A percentile compares a stretch with the other conserved stretches of the same genome.
These are phyloP conservation scores for Psidium guajava DNA, from an alignment of 345 rosid species.

Conservation along the genomic window DNA sequence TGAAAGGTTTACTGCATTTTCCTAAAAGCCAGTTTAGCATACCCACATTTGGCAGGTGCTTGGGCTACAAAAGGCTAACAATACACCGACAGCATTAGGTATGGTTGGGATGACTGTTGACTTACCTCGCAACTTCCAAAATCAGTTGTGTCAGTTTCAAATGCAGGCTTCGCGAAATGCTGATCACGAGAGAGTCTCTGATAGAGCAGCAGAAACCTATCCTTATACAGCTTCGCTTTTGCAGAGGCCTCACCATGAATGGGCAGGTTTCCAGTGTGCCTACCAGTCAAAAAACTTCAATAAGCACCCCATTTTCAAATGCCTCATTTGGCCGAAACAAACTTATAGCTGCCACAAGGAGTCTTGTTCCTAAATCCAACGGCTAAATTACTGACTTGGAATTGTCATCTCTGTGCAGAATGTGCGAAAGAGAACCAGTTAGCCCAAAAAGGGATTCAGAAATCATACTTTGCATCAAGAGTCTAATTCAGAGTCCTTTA, in stretches of 20 bases:
- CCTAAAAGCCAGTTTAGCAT: background rate
- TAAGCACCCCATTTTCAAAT: background rate
- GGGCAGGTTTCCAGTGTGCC: slow-evolving; percentile 47
- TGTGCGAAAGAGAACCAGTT: background rate
- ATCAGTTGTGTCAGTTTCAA: slow-evolving; percentile 45
- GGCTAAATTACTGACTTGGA: background rate
- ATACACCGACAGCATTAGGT: background rate
- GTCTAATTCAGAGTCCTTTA: background rate
- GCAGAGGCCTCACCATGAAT: slow-evolving; percentile 78
- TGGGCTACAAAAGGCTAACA: background rate
- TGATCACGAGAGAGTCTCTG: slow-evolving; percentile 82
- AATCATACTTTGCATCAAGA: background rate
- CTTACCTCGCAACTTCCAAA: slow-evolving; percentile 68
- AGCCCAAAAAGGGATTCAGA: background rate
- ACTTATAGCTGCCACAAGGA: background rate
- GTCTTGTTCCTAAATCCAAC: background rate
- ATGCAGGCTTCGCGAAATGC: slow-evolving; percentile 66
- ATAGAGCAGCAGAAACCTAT: slow-evolving; percentile 57
- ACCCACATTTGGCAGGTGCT: background rate
- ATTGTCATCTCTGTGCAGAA: background rate
- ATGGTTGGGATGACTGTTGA: background rate
- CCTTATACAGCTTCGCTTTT: slow-evolving; percentile 58
- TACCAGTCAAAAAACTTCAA: slow-evolving; percentile 2
- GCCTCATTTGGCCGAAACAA: background rate
- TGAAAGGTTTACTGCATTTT: background rate